Base-by-base conservation (phyloP, 306 rosid genomes). In the Biancaea sappan region DNA sequence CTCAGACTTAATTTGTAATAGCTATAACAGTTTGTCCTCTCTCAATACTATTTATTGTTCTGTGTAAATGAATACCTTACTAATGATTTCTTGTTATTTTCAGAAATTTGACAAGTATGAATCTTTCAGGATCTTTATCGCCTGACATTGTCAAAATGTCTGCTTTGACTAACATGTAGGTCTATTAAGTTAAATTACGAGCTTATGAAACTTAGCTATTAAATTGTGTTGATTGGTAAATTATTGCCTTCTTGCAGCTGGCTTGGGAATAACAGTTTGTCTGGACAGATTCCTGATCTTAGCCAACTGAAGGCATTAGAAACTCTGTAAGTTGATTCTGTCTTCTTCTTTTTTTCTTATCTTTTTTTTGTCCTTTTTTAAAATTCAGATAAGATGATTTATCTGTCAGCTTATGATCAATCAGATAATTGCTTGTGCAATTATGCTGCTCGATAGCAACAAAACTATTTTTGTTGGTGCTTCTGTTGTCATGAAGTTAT, bases 71-170 rank as follows among this genome's bases (percentile, higher is more conserved):
- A 58, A 43, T 69, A 71, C 58, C 85, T 71, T 44, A 86, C 85
- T 18, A 29, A 26, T 66, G 68, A 52, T 52, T 77, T 82, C 51
- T 37, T 62, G 68, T 37, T 81, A 21, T 63, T 84, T 84, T 66
- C 88, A 95, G 99, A 83, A 95, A 92, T 72, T 75, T 92, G 76
- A 92, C 97, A 22, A 79, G 86, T 63, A 88, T 89, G 98, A 87
- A 76, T 69, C 88, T 92, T 59, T 92, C 97, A 32, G 98, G 99
- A 79, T 83, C 89, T 25, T 65, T 95, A 69, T 81, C 98, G 37
- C 91, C 97, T 54, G 40, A 63, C 47, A 72, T 94, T 77, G 93
- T 89, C 85, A 88, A 90, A 47, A 78, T 94, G 92, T 92, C 99
- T 13, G 98, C 88, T 38, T 82, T 94, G 83, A 60, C 79, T 16